These are phyloP conservation scores for Phytophthora hybrid DNA, from an alignment of 352 stramenopile genomes.

Conservation along the genomic window DNA sequence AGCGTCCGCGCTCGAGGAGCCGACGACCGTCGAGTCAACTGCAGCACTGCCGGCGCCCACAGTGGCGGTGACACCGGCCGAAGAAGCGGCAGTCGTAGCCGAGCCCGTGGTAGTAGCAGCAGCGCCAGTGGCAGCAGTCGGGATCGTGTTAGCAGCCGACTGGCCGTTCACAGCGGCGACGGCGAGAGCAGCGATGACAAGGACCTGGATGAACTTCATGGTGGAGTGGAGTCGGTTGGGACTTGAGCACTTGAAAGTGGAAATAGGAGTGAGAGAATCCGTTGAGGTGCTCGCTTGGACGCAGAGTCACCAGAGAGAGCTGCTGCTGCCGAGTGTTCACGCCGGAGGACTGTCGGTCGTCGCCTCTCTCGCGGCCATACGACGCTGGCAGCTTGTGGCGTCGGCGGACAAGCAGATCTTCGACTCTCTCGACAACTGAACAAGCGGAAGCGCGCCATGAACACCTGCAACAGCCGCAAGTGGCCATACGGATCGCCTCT, in stretches of 20 bases:
- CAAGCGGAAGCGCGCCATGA: conserved; percentile 10
- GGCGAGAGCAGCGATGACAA: conserved; percentile 40
- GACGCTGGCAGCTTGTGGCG: conserved; percentile 23
- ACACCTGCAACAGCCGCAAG: conserved; percentile 1
- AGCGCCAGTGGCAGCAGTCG: background rate
- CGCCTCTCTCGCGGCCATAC: conserved; percentile 29
- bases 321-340: background rate
- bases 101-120: background rate
- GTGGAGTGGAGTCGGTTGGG: conserved; percentile 21
- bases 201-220: conserved; percentile 46
- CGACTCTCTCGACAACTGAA: conserved; percentile 8
- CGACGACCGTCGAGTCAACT: conserved; percentile 19
- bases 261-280: conserved; percentile 23
- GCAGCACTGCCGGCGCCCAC: conserved; percentile 23
- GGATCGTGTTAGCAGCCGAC: conserved; percentile 18
- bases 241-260: conserved; percentile 35
- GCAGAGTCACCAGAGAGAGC: conserved; percentile 3
- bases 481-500: conserved; percentile 15
- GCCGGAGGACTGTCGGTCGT: too few species aligned
- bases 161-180: conserved; percentile 38
- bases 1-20: conserved; percentile 16
- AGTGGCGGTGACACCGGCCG: conserved; percentile 15
- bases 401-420: conserved; percentile 26
- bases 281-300: background rate
- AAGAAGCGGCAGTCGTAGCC: conserved; percentile 14